Percentiles rank a stretch among this genome's conserved stretches.
Conservation (phyloP, 495 filamentous ascomycete species). For the Pseudoneurospora amorphoporcata region DNA sequence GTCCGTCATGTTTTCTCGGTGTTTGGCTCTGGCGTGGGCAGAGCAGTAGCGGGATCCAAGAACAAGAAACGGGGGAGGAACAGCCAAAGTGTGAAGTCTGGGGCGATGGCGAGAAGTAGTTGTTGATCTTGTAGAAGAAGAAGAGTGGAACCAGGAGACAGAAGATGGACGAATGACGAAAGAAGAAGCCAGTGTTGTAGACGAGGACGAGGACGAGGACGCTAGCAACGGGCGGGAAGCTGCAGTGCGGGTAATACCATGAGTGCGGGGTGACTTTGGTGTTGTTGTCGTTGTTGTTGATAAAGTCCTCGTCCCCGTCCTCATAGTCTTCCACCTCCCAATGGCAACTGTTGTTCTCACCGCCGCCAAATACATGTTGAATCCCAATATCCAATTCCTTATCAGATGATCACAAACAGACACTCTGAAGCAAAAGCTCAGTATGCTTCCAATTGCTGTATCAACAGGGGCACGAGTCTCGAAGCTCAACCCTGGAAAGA, state of each 20-base stretch:
- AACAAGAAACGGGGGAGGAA: background rate
- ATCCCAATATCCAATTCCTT: background rate
- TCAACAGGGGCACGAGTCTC: background rate
- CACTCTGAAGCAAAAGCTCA: too few species aligned
- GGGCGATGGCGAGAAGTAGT: background rate
- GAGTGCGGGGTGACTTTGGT: background rate
- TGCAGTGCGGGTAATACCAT: background rate
- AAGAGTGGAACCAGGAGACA: background rate
- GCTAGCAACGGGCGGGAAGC: background rate
- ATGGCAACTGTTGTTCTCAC: background rate
- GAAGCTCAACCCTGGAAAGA: background rate
- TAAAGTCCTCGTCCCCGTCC: background rate
- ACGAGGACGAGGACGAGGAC: background rate
- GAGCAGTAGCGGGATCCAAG: background rate
- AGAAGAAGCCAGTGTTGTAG: slow-evolving; percentile 11
- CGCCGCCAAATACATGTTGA: background rate
- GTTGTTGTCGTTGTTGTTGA: background rate
- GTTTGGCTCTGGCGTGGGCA: slow-evolving; percentile 1
- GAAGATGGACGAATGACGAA: background rate
- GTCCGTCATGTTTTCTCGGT: slow-evolving; percentile 34
- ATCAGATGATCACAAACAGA: background rate
- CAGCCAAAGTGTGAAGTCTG: background rate
- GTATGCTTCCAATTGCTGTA: background rate
- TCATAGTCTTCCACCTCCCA: background rate
- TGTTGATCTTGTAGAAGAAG: background rate